Evolutionary conservation across 2,329 filamentous ascomycete species (phyloP).

Genomic region (Cryphonectria radicalis): DNA sequence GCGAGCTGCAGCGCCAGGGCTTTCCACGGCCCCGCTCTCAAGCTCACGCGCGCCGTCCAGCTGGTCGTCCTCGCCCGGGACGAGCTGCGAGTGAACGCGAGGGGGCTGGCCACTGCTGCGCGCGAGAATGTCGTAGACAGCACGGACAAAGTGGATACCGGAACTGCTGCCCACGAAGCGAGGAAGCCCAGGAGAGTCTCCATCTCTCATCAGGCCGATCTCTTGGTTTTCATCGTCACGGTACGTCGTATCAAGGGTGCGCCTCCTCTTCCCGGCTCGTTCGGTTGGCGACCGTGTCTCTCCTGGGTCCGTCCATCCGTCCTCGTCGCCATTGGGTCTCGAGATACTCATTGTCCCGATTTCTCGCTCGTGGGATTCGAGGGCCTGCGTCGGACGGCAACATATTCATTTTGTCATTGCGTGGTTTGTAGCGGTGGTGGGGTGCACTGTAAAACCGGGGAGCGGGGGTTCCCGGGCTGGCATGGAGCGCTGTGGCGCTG

Average conservation of each 20-base stretch:
- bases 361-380: background rate
- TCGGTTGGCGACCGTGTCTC: slow-evolving; percentile 16
- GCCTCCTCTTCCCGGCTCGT: slow-evolving; percentile 20
- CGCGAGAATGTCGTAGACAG: slow-evolving; percentile 55
- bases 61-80: slow-evolving; percentile 62
- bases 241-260: slow-evolving; percentile 12
- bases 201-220: slow-evolving; percentile 54
- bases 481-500: background rate
- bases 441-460: background rate
- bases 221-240: slow-evolving; percentile 23
- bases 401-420: background rate
- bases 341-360: slow-evolving; percentile 14
- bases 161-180: slow-evolving; percentile 62
- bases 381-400: background rate
- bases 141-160: slow-evolving; percentile 62
- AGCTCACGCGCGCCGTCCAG: slow-evolving; percentile 37
- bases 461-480: background rate
- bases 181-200: slow-evolving; percentile 48
- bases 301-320: slow-evolving; percentile 14
- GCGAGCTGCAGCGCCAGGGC: slow-evolving; percentile 33
- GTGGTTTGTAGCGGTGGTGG: background rate
- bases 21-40: slow-evolving; percentile 3
- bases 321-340: slow-evolving; percentile 13
- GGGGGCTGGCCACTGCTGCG: slow-evolving; percentile 20
- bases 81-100: slow-evolving; percentile 43